Base-by-base conservation (phyloP, 441 rosid species). In the Pelargonium citronellum region DNA sequence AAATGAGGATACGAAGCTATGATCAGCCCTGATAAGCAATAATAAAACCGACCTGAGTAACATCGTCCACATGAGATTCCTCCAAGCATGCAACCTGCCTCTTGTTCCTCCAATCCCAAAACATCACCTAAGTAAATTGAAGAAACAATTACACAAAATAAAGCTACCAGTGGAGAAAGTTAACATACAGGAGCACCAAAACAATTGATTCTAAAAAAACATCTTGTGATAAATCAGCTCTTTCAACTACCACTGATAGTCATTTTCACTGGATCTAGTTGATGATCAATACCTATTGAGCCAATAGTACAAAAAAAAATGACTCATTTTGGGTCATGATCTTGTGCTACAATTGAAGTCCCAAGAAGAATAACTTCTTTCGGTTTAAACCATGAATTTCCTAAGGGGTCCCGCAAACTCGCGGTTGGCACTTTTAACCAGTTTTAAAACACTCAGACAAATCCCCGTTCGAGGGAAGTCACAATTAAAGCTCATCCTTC, bases 41-140 rank as follows among this genome's bases (percentile, higher is more conserved):
- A 71, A 62, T 61, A 53, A n/a, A 67, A 55, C 68, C 16, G 12
- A 91, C 99, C 94, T 91, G 96, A 76, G 97, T 94, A 68, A 94
- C 96, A 75, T 94, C 97, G 24, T 89, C 99, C 49, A 70, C 75
- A 71, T 90, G 97, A 30, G 91, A 90, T 75, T 94, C 96, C 82
- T 87, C 92, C 79, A 94, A 84, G 78, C 94, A 90, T 7, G 97
- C 97, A 79, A 94, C 87, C 82, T 87, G 99, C 83, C 81, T 91
- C 80, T 84, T 79, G 79, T 85, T 89, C 80, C 99, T 91, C 95
- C 97, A 94, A 78, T 94, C 99, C 96, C 96, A 91, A 64, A 94
- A 80, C 71, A 84, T 82, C 73, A 91, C 84, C 99, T 91, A 80
- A 71, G 41, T 67, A 65, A 34, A 69, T 16, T 0, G 37, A 75